Evolutionary conservation across 495 filamentous ascomycete species (phyloP), one percentile per base, ranked within the genome.

Genomic region (Penicillium alfredii): DNA sequence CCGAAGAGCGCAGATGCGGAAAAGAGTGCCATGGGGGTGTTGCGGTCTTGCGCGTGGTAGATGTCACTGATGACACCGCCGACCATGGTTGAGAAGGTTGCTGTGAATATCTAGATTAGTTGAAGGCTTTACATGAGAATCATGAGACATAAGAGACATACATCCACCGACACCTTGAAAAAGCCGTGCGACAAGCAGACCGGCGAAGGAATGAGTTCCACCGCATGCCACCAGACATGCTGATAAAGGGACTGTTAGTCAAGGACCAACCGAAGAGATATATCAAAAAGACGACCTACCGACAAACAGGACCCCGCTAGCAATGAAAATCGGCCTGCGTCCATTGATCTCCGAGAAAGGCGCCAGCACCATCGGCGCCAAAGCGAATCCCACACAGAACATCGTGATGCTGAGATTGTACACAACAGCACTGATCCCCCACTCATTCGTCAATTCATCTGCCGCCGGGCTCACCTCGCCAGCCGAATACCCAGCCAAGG

Each of bases 61-160:
- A 95, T 81, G 48, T 97, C 90, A 34, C 81, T 81, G 19, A 97
- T 82, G 5, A 96, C 84, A 0, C 90, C 90, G 21, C 90, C 90
- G 2, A 94, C 86, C 82, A 95, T 90, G 8, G 87, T 93, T 4
- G 78, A 83, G 55, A 94, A 95, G 0, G 89, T 90, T 1, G 77
- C 53, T 57, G 47, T 8, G n/a, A n/a, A n/a, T n/a, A n/a, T n/a
- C n/a, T n/a, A n/a, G n/a, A n/a, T n/a, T n/a, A n/a, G n/a, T n/a
- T n/a, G n/a, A n/a, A n/a, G n/a, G n/a, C n/a, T n/a, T n/a, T 13
- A 11, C 1, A 16, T 8, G 1, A 33, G 15, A 24, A 40, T 34
- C 21, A 14, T 16, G 6, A 23, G 6, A 12, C 5, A 8, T 15
- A 5, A 2, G 22, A 47, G 23, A 54, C 63, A 15, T 64, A 69